These are phyloP conservation scores for Colletotrichum sp. DNA, from an alignment of 2,329 filamentous ascomycete genomes.

Conservation along the genomic window DNA sequence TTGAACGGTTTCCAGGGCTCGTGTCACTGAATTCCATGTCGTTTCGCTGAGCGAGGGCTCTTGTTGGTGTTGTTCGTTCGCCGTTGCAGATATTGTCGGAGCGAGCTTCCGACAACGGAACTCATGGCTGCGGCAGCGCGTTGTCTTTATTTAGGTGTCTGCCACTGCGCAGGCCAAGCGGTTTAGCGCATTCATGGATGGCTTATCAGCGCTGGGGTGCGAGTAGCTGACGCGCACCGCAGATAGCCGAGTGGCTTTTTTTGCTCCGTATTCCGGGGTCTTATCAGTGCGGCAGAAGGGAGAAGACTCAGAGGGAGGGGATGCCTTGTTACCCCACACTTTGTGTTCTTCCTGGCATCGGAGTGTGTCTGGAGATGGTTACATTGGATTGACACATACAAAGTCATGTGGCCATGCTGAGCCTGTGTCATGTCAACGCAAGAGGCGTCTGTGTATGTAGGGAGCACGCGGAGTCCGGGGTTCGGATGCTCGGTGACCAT, in stretches of 20 bases:
- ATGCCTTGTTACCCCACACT: background rate
- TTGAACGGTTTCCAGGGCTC: background rate
- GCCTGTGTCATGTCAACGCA: background rate
- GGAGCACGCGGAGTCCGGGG: background rate
- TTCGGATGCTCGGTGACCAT: background rate
- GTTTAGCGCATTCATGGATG: background rate
- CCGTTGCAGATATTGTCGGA: constrained; percentile 8
- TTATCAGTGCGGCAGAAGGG: background rate
- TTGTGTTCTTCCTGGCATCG: background rate
- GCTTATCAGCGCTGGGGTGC: constrained; percentile 9
- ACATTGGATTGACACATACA: background rate
- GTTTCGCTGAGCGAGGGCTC: background rate
- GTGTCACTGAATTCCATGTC: background rate
- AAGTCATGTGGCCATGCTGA: background rate
- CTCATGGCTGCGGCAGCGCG: background rate
- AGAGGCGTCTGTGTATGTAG: background rate
- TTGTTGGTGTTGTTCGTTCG: background rate
- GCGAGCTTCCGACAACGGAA: background rate
- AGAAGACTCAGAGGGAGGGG: background rate
- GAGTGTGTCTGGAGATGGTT: background rate
- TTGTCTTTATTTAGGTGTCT: background rate
- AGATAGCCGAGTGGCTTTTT: background rate
- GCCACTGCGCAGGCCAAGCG: background rate
- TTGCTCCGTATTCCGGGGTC: background rate
- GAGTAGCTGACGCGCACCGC: background rate